Base-by-base conservation (phyloP, 2,329 filamentous ascomycete genomes). In the Fusarium veterinarium region DNA sequence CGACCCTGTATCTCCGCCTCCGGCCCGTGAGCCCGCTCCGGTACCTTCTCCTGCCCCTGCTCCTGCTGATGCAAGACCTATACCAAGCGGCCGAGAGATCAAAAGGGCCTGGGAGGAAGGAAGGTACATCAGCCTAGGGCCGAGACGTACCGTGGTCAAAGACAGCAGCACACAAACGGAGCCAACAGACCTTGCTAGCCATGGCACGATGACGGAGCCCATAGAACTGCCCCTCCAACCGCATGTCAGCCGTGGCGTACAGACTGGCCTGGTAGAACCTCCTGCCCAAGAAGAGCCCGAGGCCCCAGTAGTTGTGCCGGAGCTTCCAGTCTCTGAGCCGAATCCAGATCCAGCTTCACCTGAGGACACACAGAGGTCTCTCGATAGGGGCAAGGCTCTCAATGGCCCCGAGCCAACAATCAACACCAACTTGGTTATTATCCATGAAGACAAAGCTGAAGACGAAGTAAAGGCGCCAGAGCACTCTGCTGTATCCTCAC, bases 131-230 rank as follows among this genome's bases (percentile, higher is more conserved):
- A 17, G 5, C 23, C 23, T 37, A 28, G 5, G 17, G 12, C 40
- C 11, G 40, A 25, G 9, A 30, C 8, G 28, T 38, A 25, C 19
- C n/a, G 33, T 28, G 40, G 45, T 48, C 7, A 42, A 62, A 55
- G 23, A 53, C 28, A 10, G 19, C 5, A 53, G 60, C 33, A 67
- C 61, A 28, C 70, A 73, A 56, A 58, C 49, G 20, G 57, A 65
- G 16, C 51, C 40, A 14, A n/a, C 14, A 44, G 67, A 45, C 30
- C 17, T 67, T 33, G 33, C 23, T 35, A 38, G n/a, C 25, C 30
- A 23, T 37, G 33, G 12, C 33, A 28, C 11, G 16, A 12, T 28
- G 31, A 41, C n/a, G 13, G 51, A 42, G 48, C 48, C 30, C 25
- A 28, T 11, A 20, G 19, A 64, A 14, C 20, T 33, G 23, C 23